Evolutionary conservation across 768 basidiomycete genomes (phyloP).

Genomic region (Roridomyces roridus): DNA sequence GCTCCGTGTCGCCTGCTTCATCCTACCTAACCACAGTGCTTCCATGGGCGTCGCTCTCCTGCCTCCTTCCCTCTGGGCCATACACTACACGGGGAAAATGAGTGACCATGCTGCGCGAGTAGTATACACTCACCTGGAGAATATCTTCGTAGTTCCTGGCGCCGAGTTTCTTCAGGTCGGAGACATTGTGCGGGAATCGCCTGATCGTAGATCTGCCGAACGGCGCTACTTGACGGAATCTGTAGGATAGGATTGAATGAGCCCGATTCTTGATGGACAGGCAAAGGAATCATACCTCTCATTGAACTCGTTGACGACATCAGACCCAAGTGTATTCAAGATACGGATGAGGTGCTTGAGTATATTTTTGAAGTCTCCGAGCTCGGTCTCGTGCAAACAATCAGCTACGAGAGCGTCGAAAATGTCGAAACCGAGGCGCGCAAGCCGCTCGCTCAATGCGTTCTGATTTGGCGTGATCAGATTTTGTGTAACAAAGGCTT

Average conservation of each 20-base stretch:
- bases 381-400: constrained; percentile 1
- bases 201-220: constrained; percentile 32
- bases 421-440: background rate
- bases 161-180: constrained; percentile 27
- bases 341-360: constrained; percentile 5
- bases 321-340: background rate
- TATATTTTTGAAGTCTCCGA: constrained; percentile 2
- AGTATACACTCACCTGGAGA: constrained; percentile 29
- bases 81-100: too few species aligned
- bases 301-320: background rate
- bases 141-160: constrained; percentile 36
- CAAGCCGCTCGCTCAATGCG: background rate
- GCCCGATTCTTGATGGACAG: background rate
- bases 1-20: too few species aligned
- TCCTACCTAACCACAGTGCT: too few species aligned
- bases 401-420: constrained; percentile 1
- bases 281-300: background rate
- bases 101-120: too few species aligned
- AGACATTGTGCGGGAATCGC: constrained; percentile 26
- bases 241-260: background rate
- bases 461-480: background rate
- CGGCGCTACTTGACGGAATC: constrained; percentile 1
- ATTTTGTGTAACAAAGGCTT: too few species aligned
- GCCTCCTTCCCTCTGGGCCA: too few species aligned
- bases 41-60: too few species aligned